A percentile compares a stretch with the other conserved stretches of the same genome.
phyloP scores from a whole-genome alignment of 768 basidiomycete species.

The Baorangia bicolor region DNA sequence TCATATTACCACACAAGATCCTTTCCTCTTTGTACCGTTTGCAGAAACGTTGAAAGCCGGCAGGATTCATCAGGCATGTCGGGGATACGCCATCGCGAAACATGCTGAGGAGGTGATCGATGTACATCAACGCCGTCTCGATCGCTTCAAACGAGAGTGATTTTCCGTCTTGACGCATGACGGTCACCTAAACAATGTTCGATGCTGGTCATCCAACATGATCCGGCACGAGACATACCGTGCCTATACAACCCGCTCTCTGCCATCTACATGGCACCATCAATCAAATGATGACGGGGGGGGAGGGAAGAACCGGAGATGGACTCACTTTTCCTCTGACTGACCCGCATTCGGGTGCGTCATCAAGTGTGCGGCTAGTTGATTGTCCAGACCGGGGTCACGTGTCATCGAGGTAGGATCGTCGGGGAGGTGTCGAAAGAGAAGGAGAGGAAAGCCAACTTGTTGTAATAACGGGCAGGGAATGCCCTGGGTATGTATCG shows the following conservation, averaged over 20 bases:
- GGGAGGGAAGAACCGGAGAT: not conserved
- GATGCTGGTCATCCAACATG: not conserved
- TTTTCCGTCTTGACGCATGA: constrained; percentile 27
- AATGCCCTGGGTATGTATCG: constrained; percentile 26
- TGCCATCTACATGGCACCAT: constrained; percentile 17
- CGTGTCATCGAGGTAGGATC: constrained; percentile 21
- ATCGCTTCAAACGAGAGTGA: constrained; percentile 25
- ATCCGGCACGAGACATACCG: constrained; percentile 9
- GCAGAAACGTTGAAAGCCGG: constrained; percentile 27
- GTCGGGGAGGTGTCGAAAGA: constrained; percentile 26
- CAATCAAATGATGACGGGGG: not conserved
- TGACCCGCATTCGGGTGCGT: constrained; percentile 27
- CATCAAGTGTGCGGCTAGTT: constrained; percentile 30
- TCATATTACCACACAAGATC: constrained; percentile 3
- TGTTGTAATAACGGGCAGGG: constrained; percentile 26
- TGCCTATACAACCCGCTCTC: constrained; percentile 27
- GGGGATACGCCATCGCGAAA: constrained; percentile 25
- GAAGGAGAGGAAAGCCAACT: constrained; percentile 30
- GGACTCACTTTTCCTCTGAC: constrained; percentile 23
- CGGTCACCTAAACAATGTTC: constrained; percentile 18
- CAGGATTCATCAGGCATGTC: constrained; percentile 15
- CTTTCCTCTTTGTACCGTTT: constrained; percentile 21
- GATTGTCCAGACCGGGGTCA: constrained; percentile 29
- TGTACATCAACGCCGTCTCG: constrained; percentile 34
- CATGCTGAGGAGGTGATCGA: constrained; percentile 31